Evolutionary conservation across 2,329 filamentous ascomycete genomes (phyloP).

Genomic region (Samsoniella hepiali): DNA sequence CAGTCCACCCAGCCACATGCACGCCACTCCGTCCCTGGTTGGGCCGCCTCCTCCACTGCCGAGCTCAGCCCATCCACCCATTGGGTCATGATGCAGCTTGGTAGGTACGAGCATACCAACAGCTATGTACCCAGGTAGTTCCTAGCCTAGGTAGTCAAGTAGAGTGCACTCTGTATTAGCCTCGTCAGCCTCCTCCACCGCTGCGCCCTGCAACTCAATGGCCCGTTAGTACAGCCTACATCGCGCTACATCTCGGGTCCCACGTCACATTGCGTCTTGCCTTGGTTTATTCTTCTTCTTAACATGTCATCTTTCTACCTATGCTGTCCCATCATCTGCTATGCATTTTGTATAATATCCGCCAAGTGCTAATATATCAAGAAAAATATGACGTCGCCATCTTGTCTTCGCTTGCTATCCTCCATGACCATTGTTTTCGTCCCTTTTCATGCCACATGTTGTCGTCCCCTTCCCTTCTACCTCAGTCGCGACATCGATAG

Average conservation of each 20-base stretch:
- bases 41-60: background rate
- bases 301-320: slow-evolving; percentile 1
- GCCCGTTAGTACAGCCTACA: background rate
- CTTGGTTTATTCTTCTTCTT: background rate
- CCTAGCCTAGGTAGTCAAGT: too few relatives aligned
- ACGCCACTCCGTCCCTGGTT: slow-evolving; percentile 10
- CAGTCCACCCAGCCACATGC: slow-evolving; percentile 7
- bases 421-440: background rate
- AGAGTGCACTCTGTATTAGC: background rate
- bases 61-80: background rate
- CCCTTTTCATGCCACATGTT: background rate
- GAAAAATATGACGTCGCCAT: background rate
- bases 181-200: background rate
- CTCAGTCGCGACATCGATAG: slow-evolving; percentile 24
- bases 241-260: background rate
- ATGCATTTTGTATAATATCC: slow-evolving; percentile 11
- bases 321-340: slow-evolving; percentile 7
- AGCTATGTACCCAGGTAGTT: too few relatives aligned
- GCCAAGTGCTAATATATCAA: background rate
- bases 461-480: background rate
- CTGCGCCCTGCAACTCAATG: background rate
- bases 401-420: slow-evolving; percentile 7
- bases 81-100: background rate
- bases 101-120: too few relatives aligned
- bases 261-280: background rate